A percentile compares a stretch with the other conserved stretches of the same genome.
phyloP scores from a whole-genome alignment of 495 filamentous ascomycete species.

The Penicillium verhagenii region DNA sequence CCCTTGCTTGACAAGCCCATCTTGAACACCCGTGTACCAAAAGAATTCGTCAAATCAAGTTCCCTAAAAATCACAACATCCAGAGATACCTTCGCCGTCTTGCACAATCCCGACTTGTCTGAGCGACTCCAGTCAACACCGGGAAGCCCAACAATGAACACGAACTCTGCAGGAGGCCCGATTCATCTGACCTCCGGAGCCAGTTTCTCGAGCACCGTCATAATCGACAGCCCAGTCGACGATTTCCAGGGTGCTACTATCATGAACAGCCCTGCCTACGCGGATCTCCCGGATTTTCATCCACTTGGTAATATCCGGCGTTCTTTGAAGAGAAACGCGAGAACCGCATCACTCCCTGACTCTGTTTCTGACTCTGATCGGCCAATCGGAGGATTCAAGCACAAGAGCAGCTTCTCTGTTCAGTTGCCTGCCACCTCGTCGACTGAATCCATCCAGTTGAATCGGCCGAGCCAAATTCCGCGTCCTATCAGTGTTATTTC shows the following conservation, averaged over 20 bases:
- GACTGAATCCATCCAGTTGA: background rate
- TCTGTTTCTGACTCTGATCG: constrained; percentile 16
- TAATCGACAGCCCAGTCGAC: background rate
- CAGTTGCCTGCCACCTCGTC: background rate
- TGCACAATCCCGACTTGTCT: background rate
- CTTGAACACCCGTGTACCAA: background rate
- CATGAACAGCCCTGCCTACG: background rate
- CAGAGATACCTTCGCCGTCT: background rate
- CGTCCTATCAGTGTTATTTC: constrained; percentile 3
- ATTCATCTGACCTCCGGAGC: background rate
- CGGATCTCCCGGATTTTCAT: background rate
- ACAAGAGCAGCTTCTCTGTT: background rate
- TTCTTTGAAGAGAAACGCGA: constrained; percentile 27
- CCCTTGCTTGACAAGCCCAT: background rate
- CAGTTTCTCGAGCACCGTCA: background rate
- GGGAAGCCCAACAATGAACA: background rate
- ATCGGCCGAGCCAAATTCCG: constrained; percentile 12
- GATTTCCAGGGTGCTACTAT: background rate
- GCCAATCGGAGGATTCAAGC: background rate
- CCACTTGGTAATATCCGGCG: background rate
- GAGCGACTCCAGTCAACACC: background rate
- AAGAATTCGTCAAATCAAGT: background rate
- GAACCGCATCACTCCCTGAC: constrained; percentile 27
- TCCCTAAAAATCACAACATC: background rate
- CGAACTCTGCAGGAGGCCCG: background rate